Conservation (phyloP, 805 yeast species). For the Candida qinlingensis region DNA sequence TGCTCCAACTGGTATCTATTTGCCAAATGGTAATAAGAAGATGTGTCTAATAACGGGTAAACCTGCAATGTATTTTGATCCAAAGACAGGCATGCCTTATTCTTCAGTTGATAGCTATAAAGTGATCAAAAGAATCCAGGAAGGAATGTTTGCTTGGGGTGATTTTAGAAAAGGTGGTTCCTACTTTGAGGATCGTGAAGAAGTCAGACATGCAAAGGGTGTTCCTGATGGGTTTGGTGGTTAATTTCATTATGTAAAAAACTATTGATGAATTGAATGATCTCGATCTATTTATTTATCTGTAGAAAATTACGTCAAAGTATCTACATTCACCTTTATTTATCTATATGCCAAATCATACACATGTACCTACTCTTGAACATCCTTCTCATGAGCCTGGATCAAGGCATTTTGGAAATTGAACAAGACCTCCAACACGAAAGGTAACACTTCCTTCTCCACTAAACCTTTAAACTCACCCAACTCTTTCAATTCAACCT, state of each 20-base stretch:
- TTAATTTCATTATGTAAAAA: neutral
- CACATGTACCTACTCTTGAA: conserved; percentile 39
- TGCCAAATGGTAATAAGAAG: conserved; percentile 62
- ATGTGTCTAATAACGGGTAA: conserved; percentile 75
- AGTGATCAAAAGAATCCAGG: conserved; percentile 52
- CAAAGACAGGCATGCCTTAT: conserved; percentile 83
- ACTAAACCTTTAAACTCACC: conserved; percentile 34
- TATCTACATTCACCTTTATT: no score
- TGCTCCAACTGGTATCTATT: conserved; percentile 69
- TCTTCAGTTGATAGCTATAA: conserved; percentile 76
- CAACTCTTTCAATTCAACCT: conserved; percentile 44
- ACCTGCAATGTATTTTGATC: conserved; percentile 82
- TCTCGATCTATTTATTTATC: no score
- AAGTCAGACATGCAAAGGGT: conserved; percentile 64
- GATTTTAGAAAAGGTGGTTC: conserved; percentile 44
- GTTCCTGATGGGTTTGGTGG: conserved; percentile 79
- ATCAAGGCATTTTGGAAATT: conserved; percentile 62
- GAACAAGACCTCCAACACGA: conserved; percentile 40
- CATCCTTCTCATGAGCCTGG: conserved; percentile 53
- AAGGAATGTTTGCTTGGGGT: conserved; percentile 50
- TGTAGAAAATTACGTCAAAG: no score
- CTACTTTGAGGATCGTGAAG: conserved; percentile 36
- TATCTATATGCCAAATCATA: no score
- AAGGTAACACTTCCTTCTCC: conserved; percentile 47
- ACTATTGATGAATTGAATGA: no score